Evolutionary conservation across 495 filamentous ascomycete species (phyloP).

Genomic region (Immersiella caudata): DNA sequence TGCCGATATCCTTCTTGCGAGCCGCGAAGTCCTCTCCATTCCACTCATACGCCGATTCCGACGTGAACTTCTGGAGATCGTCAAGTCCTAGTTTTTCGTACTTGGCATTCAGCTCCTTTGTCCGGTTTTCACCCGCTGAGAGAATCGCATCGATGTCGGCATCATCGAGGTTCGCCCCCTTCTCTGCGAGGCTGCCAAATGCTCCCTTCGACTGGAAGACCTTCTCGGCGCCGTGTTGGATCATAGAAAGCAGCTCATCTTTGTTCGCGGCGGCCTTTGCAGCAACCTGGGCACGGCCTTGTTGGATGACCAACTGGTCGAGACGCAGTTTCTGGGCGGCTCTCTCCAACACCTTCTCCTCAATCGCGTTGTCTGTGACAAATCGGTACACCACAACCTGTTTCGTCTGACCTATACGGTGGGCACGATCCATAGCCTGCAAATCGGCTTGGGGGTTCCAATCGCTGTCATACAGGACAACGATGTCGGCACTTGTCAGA

Average conservation of each 20-base stretch:
- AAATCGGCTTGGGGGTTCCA: constrained; percentile 99
- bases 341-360: constrained; percentile 97
- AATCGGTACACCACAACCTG: constrained; percentile 96
- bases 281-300: constrained; percentile 92
- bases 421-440: constrained; percentile 97
- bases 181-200: constrained; percentile 57
- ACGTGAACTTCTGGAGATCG: constrained; percentile 96
- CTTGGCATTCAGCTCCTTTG: constrained; percentile 83
- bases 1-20: constrained; percentile 91
- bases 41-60: constrained; percentile 97
- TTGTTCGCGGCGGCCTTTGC: constrained; percentile 87
- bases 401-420: constrained; percentile 98
- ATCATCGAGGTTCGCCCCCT: constrained; percentile 68
- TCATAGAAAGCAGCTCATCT: constrained; percentile 95
- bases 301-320: constrained; percentile 98
- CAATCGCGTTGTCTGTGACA: constrained; percentile 96
- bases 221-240: constrained; percentile 95
- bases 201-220: constrained; percentile 75
- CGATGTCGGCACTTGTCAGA: constrained; percentile 91
- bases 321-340: constrained; percentile 96
- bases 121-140: constrained; percentile 83
- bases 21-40: constrained; percentile 92
- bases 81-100: constrained; percentile 99
- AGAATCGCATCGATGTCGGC: constrained; percentile 90
- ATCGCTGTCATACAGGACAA: constrained; percentile 97